Percentiles rank a stretch among this genome's conserved stretches.
phyloP scores from a whole-genome alignment of 139 green algal species.

The Nannochloris sp. region DNA sequence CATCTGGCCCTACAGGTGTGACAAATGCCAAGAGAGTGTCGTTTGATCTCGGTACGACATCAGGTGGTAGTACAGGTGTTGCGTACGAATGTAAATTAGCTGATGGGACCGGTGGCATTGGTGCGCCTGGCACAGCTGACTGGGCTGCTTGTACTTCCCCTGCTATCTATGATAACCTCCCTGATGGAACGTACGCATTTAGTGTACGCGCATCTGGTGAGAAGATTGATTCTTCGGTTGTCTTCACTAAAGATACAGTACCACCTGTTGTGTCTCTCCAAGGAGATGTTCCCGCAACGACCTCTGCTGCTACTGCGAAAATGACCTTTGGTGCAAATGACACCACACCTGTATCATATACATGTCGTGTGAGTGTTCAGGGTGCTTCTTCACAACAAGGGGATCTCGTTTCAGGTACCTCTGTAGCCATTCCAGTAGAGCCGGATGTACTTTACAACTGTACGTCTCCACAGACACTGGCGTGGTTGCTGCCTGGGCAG shows the following conservation, averaged over 20 bases:
- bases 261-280: constrained; percentile 13
- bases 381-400: not conserved
- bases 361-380: constrained; percentile 23
- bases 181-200: constrained; percentile 45
- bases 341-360: constrained; percentile 30
- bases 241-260: constrained; percentile 33
- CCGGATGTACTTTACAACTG: constrained; percentile 20
- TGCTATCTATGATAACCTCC: constrained; percentile 16
- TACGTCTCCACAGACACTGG: constrained; percentile 1
- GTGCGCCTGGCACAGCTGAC: not conserved
- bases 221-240: not conserved
- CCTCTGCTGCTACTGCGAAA: not conserved
- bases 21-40: constrained; percentile 2
- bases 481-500: constrained; percentile 26
- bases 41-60: constrained; percentile 36
- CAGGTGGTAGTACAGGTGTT: constrained; percentile 2
- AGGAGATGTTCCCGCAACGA: not conserved
- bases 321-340: constrained; percentile 36
- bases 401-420: not conserved
- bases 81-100: constrained; percentile 38
- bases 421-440: not conserved
- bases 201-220: constrained; percentile 29
- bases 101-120: not conserved
- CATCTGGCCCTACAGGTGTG: constrained; percentile 14
- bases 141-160: constrained; percentile 31